Conservation (phyloP, 257 asterid species). For the Solanum sparsipilum region DNA sequence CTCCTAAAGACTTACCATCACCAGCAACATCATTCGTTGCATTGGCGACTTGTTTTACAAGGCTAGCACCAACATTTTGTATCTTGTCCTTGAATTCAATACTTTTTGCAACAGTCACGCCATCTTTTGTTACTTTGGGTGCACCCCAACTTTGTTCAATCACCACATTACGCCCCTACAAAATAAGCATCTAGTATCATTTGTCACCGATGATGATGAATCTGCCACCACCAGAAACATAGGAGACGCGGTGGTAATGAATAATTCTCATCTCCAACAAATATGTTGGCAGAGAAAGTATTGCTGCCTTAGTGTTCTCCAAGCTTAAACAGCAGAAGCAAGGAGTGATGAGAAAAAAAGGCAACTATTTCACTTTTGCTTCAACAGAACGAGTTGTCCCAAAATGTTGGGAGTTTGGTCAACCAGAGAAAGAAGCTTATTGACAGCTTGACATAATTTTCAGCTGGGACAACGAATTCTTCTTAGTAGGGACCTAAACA, state of each 20-base stretch:
- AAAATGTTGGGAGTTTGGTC: background rate
- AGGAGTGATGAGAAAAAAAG: background rate
- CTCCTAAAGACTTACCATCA: constrained; percentile 57
- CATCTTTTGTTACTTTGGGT: constrained; percentile 97
- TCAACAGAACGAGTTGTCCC: constrained; percentile 1
- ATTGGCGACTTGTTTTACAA: constrained; percentile 95
- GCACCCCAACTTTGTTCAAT: constrained; percentile 99
- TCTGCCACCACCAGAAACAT: background rate
- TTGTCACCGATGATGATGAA: background rate
- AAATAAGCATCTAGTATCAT: background rate
- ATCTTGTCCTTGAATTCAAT: constrained; percentile 84
- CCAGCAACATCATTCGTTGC: constrained; percentile 98
- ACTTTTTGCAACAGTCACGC: constrained; percentile 96
- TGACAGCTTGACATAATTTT: background rate
- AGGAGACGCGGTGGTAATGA: background rate
- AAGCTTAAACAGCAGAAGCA: background rate
- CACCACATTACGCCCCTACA: constrained; percentile 88
- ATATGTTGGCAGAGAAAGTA: background rate
- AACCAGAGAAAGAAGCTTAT: background rate
- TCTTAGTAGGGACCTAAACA: background rate
- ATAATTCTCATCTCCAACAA: background rate
- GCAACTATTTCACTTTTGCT: background rate
- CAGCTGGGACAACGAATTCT: background rate
- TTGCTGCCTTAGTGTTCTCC: constrained; percentile 1
- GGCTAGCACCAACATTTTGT: constrained; percentile 92